These are phyloP conservation scores for Aciculosporium take DNA, from an alignment of 2,329 filamentous ascomycete species.

Conservation along the genomic window DNA sequence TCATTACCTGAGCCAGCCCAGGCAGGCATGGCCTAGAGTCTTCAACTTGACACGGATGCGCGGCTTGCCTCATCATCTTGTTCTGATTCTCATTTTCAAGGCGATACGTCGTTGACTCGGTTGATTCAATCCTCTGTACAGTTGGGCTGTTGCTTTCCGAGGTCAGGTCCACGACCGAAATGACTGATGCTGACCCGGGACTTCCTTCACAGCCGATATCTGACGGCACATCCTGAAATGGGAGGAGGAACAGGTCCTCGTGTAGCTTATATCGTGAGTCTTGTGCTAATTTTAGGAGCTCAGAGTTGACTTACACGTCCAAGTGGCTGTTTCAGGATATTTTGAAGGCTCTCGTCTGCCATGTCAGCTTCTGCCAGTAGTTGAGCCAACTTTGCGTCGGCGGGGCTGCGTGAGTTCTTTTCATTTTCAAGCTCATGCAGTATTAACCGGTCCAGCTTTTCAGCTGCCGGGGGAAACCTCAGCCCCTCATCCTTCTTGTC, in stretches of 20 bases:
- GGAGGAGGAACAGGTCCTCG: slow-evolving; percentile 3
- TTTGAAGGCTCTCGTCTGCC: not conserved
- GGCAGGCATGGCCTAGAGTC: not conserved
- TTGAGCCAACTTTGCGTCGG: slow-evolving; percentile 3
- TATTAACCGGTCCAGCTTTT: slow-evolving; percentile 2
- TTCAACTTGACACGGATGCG: not conserved
- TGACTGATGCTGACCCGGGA: not conserved
- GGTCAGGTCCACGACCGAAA: not conserved
- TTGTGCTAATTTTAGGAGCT: not conserved
- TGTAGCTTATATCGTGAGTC: slow-evolving; percentile 1
- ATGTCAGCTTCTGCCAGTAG: not conserved
- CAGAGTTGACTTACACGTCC: not conserved
- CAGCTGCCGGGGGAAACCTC: slow-evolving; percentile 1
- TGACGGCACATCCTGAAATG: not conserved
- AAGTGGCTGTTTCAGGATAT: not conserved
- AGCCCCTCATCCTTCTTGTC: slow-evolving; percentile 5
- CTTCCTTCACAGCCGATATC: not conserved
- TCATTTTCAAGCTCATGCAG: slow-evolving; percentile 5
- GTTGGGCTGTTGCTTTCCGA: not conserved
- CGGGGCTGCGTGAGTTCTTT: not conserved
- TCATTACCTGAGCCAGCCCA: not conserved
- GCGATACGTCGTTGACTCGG: not conserved
- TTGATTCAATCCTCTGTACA: not conserved
- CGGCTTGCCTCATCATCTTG: not conserved
- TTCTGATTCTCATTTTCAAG: not conserved